These are phyloP conservation scores for Alternaria panax DNA, from an alignment of 2,329 filamentous ascomycete genomes.

Conservation along the genomic window DNA sequence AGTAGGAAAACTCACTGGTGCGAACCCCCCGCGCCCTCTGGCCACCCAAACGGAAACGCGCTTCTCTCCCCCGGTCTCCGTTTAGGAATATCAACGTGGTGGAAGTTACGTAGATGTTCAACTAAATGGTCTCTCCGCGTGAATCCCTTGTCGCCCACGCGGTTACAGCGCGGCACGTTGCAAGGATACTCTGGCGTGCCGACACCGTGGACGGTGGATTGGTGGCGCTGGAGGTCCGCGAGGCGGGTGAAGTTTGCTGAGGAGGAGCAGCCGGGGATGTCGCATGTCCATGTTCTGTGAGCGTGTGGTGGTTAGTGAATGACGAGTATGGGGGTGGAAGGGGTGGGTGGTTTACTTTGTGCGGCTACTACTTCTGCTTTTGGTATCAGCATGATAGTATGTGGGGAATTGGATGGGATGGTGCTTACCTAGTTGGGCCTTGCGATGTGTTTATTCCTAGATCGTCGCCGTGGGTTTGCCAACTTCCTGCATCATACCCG, in stretches of 20 bases:
- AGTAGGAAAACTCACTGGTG: slow-evolving; percentile 4
- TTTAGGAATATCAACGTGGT: slow-evolving; percentile 58
- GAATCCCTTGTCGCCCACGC: slow-evolving; percentile 56
- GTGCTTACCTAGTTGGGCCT: slow-evolving; percentile 19
- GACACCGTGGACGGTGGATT: slow-evolving; percentile 44
- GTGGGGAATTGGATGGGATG: not conserved
- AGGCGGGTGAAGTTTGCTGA: slow-evolving; percentile 46
- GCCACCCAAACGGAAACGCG: slow-evolving; percentile 40
- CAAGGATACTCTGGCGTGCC: slow-evolving; percentile 44
- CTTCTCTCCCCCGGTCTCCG: slow-evolving; percentile 42
- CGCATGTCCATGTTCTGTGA: slow-evolving; percentile 44
- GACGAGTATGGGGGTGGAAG: not conserved
- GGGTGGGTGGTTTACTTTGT: slow-evolving; percentile 22
- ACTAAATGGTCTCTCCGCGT: slow-evolving; percentile 64
- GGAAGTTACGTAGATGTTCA: slow-evolving; percentile 65
- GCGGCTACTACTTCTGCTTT: slow-evolving; percentile 26
- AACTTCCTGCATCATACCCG: slow-evolving; percentile 20
- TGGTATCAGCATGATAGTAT: not conserved
- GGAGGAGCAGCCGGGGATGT: slow-evolving; percentile 39
- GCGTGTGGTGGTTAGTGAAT: slow-evolving; percentile 10
- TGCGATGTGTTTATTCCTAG: slow-evolving; percentile 5
- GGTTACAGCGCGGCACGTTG: slow-evolving; percentile 39
- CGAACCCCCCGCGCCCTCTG: slow-evolving; percentile 10
- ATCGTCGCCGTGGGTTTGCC: slow-evolving; percentile 18
- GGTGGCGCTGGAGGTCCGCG: slow-evolving; percentile 48